These are phyloP conservation scores for Clitopilus passeckerianus DNA, from an alignment of 768 basidiomycete species.

Conservation along the genomic window DNA sequence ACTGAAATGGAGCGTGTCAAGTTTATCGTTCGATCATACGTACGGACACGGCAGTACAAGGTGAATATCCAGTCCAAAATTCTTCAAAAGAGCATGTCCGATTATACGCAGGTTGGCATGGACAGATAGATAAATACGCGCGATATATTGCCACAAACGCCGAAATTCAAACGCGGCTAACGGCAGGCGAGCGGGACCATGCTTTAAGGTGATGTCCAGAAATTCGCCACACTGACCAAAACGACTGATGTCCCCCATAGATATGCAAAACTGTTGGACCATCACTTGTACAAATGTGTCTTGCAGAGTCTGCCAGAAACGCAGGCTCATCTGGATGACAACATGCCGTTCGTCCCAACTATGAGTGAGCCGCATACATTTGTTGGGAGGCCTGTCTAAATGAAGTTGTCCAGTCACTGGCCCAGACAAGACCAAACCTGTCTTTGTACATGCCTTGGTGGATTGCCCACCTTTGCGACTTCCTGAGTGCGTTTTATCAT, in stretches of 20 bases:
- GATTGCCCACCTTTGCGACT: slow-evolving; percentile 62
- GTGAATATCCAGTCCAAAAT: slow-evolving; percentile 30
- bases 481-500: slow-evolving; percentile 53
- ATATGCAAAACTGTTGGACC: slow-evolving; percentile 70
- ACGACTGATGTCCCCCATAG: slow-evolving; percentile 29
- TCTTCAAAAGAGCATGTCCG: slow-evolving; percentile 5
- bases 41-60: slow-evolving; percentile 84
- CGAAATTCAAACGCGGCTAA: slow-evolving; percentile 71
- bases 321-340: slow-evolving; percentile 76
- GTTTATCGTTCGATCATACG: slow-evolving; percentile 86
- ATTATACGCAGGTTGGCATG: slow-evolving; percentile 15
- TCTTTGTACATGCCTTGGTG: slow-evolving; percentile 76
- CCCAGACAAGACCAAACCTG: slow-evolving; percentile 72
- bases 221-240: not conserved
- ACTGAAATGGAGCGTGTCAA: slow-evolving; percentile 94
- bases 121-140: slow-evolving; percentile 84
- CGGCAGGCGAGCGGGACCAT: slow-evolving; percentile 78
- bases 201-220: slow-evolving; percentile 43
- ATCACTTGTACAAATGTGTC: slow-evolving; percentile 76
- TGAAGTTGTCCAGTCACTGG: slow-evolving; percentile 49
- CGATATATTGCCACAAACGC: slow-evolving; percentile 70
- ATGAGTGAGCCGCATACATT: slow-evolving; percentile 48
- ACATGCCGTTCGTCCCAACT: slow-evolving; percentile 61
- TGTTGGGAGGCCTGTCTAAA: not conserved
- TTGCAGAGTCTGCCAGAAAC: slow-evolving; percentile 77